phyloP scores from a whole-genome alignment of 2,329 filamentous ascomycete species.

The Clonostachys solani region DNA sequence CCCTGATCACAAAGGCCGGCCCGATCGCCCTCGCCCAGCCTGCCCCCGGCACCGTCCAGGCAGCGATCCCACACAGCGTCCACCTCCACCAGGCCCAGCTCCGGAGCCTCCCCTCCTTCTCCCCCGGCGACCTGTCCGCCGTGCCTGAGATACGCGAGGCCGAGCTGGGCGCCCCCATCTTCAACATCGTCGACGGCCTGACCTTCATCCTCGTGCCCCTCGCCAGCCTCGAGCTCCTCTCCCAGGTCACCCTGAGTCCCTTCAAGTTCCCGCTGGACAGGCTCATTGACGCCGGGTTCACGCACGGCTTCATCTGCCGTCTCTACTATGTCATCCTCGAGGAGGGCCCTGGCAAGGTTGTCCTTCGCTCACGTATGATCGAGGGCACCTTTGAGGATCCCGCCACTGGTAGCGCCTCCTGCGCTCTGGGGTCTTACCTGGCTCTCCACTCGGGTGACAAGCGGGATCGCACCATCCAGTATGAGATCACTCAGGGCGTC shows the following conservation, averaged over 20 bases:
- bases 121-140: constrained; percentile 16
- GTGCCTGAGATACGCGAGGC: constrained; percentile 21
- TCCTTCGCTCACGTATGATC: constrained; percentile 59
- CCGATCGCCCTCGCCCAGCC: constrained; percentile 39
- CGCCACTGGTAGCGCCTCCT: constrained; percentile 59
- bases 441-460: constrained; percentile 29
- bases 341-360: constrained; percentile 16
- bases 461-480: constrained; percentile 26
- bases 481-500: constrained; percentile 59
- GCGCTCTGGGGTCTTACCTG: constrained; percentile 51
- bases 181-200: constrained; percentile 71
- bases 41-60: constrained; percentile 44
- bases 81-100: constrained; percentile 50
- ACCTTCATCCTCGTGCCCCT: constrained; percentile 65
- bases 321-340: constrained; percentile 55
- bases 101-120: constrained; percentile 15
- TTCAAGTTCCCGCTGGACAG: constrained; percentile 22
- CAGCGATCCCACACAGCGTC: constrained; percentile 63
- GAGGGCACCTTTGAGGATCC: constrained; percentile 48
- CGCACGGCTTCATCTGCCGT: constrained; percentile 48
- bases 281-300: constrained; percentile 45
- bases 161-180: constrained; percentile 39
- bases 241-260: constrained; percentile 22
- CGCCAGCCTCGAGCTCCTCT: constrained; percentile 53
- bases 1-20: constrained; percentile 52